Percentiles rank a stretch among this genome's conserved stretches.
phyloP scores from a whole-genome alignment of 2,329 filamentous ascomycete species.

The Stemphylium lycopersici region DNA sequence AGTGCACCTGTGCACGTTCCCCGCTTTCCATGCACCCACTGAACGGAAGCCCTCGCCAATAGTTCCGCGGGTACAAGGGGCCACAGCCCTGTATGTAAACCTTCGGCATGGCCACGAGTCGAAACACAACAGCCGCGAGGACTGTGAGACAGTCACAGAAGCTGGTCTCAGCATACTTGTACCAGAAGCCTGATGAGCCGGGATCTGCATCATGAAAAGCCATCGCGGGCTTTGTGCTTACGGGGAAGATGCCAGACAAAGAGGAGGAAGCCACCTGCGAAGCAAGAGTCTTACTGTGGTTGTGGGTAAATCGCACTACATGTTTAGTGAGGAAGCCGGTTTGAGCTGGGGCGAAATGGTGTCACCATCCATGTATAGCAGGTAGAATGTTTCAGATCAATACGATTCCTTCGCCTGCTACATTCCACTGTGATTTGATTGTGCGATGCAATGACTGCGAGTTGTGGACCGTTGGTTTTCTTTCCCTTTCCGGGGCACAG shows the following conservation, averaged over 20 bases:
- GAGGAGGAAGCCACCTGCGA: not conserved
- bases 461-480: not conserved
- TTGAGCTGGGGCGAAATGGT: conserved; percentile 4
- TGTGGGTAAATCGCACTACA: not conserved
- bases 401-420: not conserved
- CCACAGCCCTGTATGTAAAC: conserved; percentile 6
- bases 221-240: not conserved
- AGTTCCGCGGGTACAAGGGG: conserved; percentile 1
- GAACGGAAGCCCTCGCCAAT: conserved; percentile 7
- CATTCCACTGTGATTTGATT: not conserved
- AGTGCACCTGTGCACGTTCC: conserved; percentile 9
- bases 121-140: not conserved
- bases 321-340: not conserved
- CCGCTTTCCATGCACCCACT: conserved; percentile 7
- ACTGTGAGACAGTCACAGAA: conserved; percentile 9
- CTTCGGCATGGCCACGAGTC: conserved; percentile 10
- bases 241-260: not conserved
- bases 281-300: not conserved
- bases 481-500: not conserved
- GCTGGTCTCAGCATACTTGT: conserved; percentile 3
- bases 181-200: conserved; percentile 3
- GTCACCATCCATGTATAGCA: conserved; percentile 7
- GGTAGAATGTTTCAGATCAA: conserved; percentile 8
- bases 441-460: not conserved
- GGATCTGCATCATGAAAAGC: conserved; percentile 2